These are phyloP conservation scores for Debaryomycetaceae sp. DNA, from an alignment of 1,139 yeast species.

Conservation along the genomic window DNA sequence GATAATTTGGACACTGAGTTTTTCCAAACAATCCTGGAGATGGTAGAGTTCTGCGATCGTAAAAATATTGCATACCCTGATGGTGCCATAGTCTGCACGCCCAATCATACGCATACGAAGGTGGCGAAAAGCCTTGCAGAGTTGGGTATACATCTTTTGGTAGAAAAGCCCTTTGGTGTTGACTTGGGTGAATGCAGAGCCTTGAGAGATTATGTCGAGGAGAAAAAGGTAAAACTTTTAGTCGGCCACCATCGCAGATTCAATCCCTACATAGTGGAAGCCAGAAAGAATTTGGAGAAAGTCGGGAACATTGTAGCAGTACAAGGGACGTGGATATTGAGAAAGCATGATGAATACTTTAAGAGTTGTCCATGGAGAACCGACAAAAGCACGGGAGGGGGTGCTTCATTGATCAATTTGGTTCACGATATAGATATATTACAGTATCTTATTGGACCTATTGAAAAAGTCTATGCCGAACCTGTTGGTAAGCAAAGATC, in stretches of 20 bases:
- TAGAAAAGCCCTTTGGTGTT: slow-evolving; percentile 44
- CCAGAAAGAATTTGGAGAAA: slow-evolving; percentile 26
- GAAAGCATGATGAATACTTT: slow-evolving; percentile 32
- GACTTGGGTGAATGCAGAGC: slow-evolving; percentile 33
- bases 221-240: slow-evolving; percentile 26
- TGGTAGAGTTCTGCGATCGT: slow-evolving; percentile 25
- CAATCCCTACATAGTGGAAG: slow-evolving; percentile 36
- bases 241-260: slow-evolving; percentile 46
- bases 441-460: slow-evolving; percentile 37
- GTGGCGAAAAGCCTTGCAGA: slow-evolving; percentile 33
- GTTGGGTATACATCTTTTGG: slow-evolving; percentile 33
- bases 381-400: slow-evolving; percentile 32
- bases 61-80: slow-evolving; percentile 27
- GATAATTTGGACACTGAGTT: slow-evolving; percentile 20
- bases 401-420: slow-evolving; percentile 35
- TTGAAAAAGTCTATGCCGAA: slow-evolving; percentile 37
- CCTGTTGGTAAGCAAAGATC: slow-evolving; percentile 28
- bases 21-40: slow-evolving; percentile 23
- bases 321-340: slow-evolving; percentile 39
- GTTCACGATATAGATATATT: slow-evolving; percentile 40
- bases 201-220: slow-evolving; percentile 23
- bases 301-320: slow-evolving; percentile 35
- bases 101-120: slow-evolving; percentile 38
- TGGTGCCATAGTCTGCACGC: slow-evolving; percentile 44
- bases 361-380: slow-evolving; percentile 35